Conservation (phyloP, 805 yeast species). For the Ascoidea tarda region DNA sequence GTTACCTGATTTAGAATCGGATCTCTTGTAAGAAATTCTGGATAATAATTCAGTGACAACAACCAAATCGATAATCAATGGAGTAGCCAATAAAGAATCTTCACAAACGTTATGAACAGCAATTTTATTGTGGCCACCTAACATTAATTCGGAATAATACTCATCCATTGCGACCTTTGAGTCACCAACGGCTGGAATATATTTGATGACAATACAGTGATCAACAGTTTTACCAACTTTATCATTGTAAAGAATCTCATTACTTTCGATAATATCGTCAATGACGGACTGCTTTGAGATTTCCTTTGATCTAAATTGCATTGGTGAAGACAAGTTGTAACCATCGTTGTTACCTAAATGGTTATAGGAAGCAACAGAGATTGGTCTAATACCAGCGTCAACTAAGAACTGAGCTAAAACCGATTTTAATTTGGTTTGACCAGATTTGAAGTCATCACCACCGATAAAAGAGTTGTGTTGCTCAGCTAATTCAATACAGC, state of each 20-base stretch:
- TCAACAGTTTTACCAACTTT: slow-evolving; percentile 69
- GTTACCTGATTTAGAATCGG: slow-evolving; percentile 13
- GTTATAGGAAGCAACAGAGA: slow-evolving; percentile 89
- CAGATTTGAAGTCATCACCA: slow-evolving; percentile 95
- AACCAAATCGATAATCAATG: slow-evolving; percentile 82
- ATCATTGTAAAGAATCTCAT: slow-evolving; percentile 70
- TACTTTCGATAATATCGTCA: slow-evolving; percentile 86
- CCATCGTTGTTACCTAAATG: slow-evolving; percentile 97
- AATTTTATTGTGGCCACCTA: slow-evolving; percentile 93
- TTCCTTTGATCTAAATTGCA: slow-evolving; percentile 91
- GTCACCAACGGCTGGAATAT: slow-evolving; percentile 89
- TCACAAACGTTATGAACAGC: slow-evolving; percentile 94
- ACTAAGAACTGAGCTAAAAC: slow-evolving; percentile 91
- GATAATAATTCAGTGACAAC: slow-evolving; percentile 83
- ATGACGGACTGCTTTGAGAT: slow-evolving; percentile 87
- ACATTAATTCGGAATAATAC: slow-evolving; percentile 91
- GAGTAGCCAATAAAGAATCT: slow-evolving; percentile 89
- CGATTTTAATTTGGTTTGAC: slow-evolving; percentile 93
- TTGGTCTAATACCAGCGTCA: slow-evolving; percentile 94
- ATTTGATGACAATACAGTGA: slow-evolving; percentile 91
- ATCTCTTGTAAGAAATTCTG: slow-evolving; percentile 66
- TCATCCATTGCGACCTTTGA: slow-evolving; percentile 98
- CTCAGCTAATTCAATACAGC: slow-evolving; percentile 83
- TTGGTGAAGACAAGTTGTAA: slow-evolving; percentile 77
- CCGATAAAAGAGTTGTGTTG: slow-evolving; percentile 65